phyloP scores from a whole-genome alignment of 805 yeast species.

The Helenozyma rhizophorensis region DNA sequence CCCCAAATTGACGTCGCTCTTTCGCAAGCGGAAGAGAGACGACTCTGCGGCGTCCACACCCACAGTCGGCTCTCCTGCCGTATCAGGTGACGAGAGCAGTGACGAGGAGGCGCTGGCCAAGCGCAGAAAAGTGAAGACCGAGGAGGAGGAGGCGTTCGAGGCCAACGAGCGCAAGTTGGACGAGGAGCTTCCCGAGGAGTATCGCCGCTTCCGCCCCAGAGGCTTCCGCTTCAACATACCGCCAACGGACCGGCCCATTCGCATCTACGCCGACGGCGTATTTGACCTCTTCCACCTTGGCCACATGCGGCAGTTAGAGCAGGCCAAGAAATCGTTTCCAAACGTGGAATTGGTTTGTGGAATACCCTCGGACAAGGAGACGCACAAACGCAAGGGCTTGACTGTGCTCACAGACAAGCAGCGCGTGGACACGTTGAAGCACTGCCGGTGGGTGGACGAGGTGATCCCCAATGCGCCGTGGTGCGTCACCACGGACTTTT shows the following conservation, averaged over 20 bases:
- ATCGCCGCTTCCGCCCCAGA: slow-evolving; percentile 70
- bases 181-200: slow-evolving; percentile 60
- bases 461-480: slow-evolving; percentile 94
- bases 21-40: slow-evolving; percentile 17
- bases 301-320: slow-evolving; percentile 96
- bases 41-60: slow-evolving; percentile 11
- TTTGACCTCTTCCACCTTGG: slow-evolving; percentile 96
- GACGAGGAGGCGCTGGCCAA: slow-evolving; percentile 10
- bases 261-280: slow-evolving; percentile 98
- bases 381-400: slow-evolving; percentile 88
- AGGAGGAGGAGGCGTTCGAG: slow-evolving; percentile 28
- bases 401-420: slow-evolving; percentile 88
- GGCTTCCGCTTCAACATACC: slow-evolving; percentile 81
- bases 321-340: slow-evolving; percentile 87
- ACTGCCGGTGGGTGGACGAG: slow-evolving; percentile 97
- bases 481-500: slow-evolving; percentile 82
- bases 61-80: slow-evolving; percentile 6
- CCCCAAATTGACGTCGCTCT: slow-evolving; percentile 29
- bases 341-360: slow-evolving; percentile 87
- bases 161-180: slow-evolving; percentile 59
- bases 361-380: slow-evolving; percentile 82
- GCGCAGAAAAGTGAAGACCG: slow-evolving; percentile 23
- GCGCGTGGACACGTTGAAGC: slow-evolving; percentile 84
- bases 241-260: slow-evolving; percentile 76
- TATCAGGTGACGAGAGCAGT: slow-evolving; percentile 6